phyloP scores from a whole-genome alignment of 1,139 yeast genomes.

The Kodamaea anthophila region DNA sequence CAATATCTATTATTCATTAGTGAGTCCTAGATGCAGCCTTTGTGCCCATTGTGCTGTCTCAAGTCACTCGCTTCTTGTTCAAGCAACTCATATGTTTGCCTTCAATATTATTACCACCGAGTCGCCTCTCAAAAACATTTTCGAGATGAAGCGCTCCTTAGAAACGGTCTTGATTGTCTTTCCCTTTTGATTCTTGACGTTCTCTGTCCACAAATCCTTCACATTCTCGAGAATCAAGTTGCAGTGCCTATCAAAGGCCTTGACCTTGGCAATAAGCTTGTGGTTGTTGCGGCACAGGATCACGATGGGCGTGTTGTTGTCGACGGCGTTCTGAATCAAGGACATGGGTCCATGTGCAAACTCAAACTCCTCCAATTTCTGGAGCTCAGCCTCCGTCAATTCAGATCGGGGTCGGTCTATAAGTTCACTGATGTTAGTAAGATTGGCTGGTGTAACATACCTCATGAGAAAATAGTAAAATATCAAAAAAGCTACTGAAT shows the following conservation, averaged over 20 bases:
- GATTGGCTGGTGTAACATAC: no score
- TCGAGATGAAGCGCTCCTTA: slow-evolving; percentile 81
- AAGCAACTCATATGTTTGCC: no score
- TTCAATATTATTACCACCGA: slow-evolving; percentile 82
- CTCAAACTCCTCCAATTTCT: slow-evolving; percentile 83
- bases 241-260: slow-evolving; percentile 94
- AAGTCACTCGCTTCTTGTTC: not conserved
- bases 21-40: not conserved
- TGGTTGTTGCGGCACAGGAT: slow-evolving; percentile 92
- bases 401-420: slow-evolving; percentile 73
- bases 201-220: slow-evolving; percentile 85
- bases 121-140: slow-evolving; percentile 91
- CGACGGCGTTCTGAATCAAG: slow-evolving; percentile 72
- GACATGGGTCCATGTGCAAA: slow-evolving; percentile 89
- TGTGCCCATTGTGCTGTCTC: not conserved
- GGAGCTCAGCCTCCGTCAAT: slow-evolving; percentile 72
- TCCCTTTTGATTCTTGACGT: slow-evolving; percentile 57
- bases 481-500: no score
- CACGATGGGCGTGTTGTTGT: slow-evolving; percentile 68
- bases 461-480: no score
- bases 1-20: not conserved
- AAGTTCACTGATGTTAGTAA: slow-evolving; percentile 43
- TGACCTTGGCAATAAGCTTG: slow-evolving; percentile 80
- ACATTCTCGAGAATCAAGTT: slow-evolving; percentile 91
- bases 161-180: slow-evolving; percentile 65